Conservation (phyloP, 371 early-diverging fungal genomes). For the Rhizomucor pusillus region DNA sequence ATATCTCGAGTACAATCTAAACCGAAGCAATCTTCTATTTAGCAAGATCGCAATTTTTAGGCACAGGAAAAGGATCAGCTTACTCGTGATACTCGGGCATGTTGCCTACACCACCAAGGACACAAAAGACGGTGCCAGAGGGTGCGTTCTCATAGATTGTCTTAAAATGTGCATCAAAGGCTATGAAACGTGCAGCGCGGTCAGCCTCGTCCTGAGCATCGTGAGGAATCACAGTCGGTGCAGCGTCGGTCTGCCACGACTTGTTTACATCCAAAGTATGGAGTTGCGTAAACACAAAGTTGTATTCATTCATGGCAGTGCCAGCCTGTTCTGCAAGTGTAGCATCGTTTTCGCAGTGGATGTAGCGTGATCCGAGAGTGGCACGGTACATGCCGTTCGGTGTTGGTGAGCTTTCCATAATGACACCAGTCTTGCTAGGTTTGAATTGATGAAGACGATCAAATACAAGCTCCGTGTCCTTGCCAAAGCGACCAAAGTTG, state of each 20-base stretch:
- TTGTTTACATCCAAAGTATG: not conserved
- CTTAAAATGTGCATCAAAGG: constrained; percentile 38
- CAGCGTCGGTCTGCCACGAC: not conserved
- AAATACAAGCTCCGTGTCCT: constrained; percentile 48
- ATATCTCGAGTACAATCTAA: not conserved
- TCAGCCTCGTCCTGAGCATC: not conserved
- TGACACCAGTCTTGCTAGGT: constrained; percentile 35
- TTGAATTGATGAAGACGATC: constrained; percentile 44
- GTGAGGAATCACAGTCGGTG: constrained; percentile 9
- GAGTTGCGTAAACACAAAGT: constrained; percentile 32
- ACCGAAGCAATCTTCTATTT: not conserved
- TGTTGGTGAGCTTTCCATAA: constrained; percentile 35
- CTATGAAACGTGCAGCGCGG: constrained; percentile 10
- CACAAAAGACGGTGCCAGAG: constrained; percentile 39
- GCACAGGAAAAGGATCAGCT: no score
- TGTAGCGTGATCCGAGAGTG: constrained; percentile 20
- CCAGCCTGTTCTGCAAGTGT: constrained; percentile 22
- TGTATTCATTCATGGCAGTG: constrained; percentile 16
- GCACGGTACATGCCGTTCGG: constrained; percentile 19
- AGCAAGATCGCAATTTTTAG: not conserved
- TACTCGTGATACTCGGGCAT: constrained; percentile 39
- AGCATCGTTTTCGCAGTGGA: constrained; percentile 26
- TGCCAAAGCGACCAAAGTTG: constrained; percentile 44
- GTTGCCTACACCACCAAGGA: constrained; percentile 52
- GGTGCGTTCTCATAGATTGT: constrained; percentile 41